These are phyloP conservation scores for Dipodascus albidus DNA, from an alignment of 805 yeast genomes.

Conservation along the genomic window DNA sequence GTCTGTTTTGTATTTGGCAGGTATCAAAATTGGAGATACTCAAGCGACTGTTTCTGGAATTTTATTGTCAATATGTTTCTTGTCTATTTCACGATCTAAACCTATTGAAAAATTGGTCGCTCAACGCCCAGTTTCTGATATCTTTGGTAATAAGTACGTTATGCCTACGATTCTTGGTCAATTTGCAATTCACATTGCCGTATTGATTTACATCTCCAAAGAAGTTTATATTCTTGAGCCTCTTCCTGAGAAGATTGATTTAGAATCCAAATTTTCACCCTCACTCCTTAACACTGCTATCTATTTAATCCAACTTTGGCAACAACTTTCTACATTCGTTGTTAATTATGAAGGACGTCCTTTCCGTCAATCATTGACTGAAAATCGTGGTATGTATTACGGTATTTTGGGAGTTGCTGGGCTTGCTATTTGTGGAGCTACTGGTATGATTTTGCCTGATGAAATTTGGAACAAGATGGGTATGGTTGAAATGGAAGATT, in stretches of 20 bases:
- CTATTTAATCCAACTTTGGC: constrained; percentile 86
- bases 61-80: constrained; percentile 84
- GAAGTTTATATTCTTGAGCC: constrained; percentile 87
- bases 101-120: constrained; percentile 81
- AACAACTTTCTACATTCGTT: constrained; percentile 95
- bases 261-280: constrained; percentile 81
- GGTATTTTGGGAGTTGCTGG: constrained; percentile 87
- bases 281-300: constrained; percentile 92
- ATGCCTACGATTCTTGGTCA: constrained; percentile 98
- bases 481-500: constrained; percentile 72
- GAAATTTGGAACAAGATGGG: constrained; percentile 87
- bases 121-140: constrained; percentile 95
- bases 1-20: constrained; percentile 88
- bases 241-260: constrained; percentile 78
- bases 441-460: constrained; percentile 68
- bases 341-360: constrained; percentile 97
- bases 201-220: constrained; percentile 70
- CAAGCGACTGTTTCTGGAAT: constrained; percentile 97
- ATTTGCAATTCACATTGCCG: constrained; percentile 80
- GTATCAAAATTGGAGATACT: constrained; percentile 95
- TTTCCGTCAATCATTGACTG: constrained; percentile 80
- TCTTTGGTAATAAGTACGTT: constrained; percentile 74
- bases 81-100: constrained; percentile 88
- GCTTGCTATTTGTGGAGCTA: constrained; percentile 80
- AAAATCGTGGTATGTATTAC: constrained; percentile 93